A percentile compares a stretch with the other conserved stretches of the same genome.
Conservation (phyloP, 805 yeast species). For the Sugiyamaella mastotermitis region DNA sequence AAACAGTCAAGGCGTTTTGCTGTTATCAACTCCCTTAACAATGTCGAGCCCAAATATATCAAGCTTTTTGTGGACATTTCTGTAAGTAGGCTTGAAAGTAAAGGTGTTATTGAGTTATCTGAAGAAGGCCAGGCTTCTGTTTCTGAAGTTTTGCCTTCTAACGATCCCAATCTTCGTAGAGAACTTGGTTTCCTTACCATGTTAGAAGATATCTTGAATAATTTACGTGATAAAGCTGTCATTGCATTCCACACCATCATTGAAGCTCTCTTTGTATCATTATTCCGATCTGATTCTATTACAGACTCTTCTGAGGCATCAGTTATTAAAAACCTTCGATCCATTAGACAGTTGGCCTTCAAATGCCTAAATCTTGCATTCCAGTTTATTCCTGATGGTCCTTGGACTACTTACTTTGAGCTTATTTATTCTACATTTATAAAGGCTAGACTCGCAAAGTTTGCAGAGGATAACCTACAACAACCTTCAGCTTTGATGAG, state of each 20-base stretch:
- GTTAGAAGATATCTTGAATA: constrained; percentile 47
- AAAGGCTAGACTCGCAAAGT: constrained; percentile 57
- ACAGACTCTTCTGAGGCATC: constrained; percentile 26
- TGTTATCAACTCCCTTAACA: constrained; percentile 30
- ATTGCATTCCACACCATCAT: constrained; percentile 45
- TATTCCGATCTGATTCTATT: constrained; percentile 38
- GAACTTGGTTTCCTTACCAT: constrained; percentile 57
- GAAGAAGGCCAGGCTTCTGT: background rate
- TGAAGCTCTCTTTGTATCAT: constrained; percentile 50
- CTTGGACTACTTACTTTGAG: constrained; percentile 50
- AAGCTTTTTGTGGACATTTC: constrained; percentile 58
- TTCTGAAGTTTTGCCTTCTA: background rate
- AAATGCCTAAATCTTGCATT: constrained; percentile 57
- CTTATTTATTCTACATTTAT: constrained; percentile 50
- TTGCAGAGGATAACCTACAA: constrained; percentile 73
- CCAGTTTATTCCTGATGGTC: constrained; percentile 41
- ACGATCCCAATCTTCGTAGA: constrained; percentile 15
- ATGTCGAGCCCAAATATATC: constrained; percentile 38
- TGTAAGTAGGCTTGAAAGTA: constrained; percentile 44
- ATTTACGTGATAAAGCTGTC: constrained; percentile 54
- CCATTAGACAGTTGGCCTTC: constrained; percentile 41
- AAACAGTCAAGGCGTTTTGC: constrained; percentile 61
- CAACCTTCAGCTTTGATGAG: constrained; percentile 74
- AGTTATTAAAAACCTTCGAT: constrained; percentile 3
- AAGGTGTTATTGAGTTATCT: constrained; percentile 28